Evolutionary conservation across 2,329 filamentous ascomycete genomes (phyloP).

Genomic region (Grosmannia huntii): DNA sequence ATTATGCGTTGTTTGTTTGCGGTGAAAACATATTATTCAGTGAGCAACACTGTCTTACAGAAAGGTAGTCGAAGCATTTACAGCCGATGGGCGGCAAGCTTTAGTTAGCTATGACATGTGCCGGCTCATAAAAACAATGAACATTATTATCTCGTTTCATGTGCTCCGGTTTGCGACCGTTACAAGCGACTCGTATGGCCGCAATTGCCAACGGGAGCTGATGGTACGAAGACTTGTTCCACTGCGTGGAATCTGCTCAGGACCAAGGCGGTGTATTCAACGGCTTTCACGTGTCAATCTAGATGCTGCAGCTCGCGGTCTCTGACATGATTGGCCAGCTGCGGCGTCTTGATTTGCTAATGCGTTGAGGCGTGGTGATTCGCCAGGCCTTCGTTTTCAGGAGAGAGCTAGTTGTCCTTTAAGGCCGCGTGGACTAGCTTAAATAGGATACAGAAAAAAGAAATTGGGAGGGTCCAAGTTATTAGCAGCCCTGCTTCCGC

Average conservation of each 20-base stretch:
- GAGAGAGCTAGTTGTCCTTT: constrained; percentile 11
- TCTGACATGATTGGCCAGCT: background rate
- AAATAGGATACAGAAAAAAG: background rate
- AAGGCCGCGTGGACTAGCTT: background rate
- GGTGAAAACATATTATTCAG: background rate
- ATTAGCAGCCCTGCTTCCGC: background rate
- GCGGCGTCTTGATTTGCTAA: background rate
- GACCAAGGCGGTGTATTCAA: background rate
- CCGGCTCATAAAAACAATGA: background rate
- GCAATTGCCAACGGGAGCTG: background rate
- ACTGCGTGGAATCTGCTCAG: background rate
- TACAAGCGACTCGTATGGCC: no score
- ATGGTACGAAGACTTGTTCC: background rate
- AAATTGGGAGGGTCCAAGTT: background rate
- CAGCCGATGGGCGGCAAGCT: background rate
- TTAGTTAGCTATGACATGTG: background rate
- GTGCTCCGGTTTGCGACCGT: no score
- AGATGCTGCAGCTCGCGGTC: background rate
- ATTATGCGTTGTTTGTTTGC: background rate
- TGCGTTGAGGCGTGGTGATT: background rate
- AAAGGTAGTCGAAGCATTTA: background rate
- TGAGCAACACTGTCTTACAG: background rate
- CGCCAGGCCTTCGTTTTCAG: background rate
- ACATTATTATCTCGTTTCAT: no score
- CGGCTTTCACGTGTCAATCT: background rate